Percentiles rank a stretch among this genome's conserved stretches.
Conservation (phyloP, 2,329 filamentous ascomycete genomes). For the Colletotrichum sublineola region DNA sequence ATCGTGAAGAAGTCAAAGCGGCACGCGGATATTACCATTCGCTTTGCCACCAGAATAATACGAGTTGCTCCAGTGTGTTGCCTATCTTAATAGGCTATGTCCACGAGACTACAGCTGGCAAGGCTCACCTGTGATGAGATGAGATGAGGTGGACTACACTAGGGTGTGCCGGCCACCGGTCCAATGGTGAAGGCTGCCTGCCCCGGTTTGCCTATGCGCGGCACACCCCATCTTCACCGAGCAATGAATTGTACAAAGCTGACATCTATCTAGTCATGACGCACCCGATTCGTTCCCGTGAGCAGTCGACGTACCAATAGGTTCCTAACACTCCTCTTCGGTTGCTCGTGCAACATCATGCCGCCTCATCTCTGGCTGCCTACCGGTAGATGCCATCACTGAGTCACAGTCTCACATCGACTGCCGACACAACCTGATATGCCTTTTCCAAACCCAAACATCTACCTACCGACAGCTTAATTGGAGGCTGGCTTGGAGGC, state of each 20-base stretch:
- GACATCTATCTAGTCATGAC: neutral
- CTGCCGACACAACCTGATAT: neutral
- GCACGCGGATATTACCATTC: neutral
- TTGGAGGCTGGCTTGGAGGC: neutral
- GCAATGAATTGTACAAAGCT: neutral
- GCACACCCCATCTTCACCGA: neutral
- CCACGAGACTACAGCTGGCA: neutral
- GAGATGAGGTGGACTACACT: neutral
- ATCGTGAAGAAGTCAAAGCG: neutral
- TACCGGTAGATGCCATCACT: neutral
- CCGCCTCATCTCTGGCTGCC: constrained; percentile 16
- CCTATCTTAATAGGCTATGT: constrained; percentile 16
- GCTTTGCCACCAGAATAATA: neutral
- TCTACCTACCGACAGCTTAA: neutral
- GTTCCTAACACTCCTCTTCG: neutral
- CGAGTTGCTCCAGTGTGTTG: constrained; percentile 1
- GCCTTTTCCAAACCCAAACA: neutral
- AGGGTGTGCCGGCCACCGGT: neutral
- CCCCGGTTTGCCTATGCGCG: constrained; percentile 10
- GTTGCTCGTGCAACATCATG: constrained; percentile 8
- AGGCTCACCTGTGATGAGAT: neutral
- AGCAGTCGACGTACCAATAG: neutral
- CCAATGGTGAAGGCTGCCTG: neutral
- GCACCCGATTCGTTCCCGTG: neutral
- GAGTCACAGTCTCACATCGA: constrained; percentile 6